These are phyloP conservation scores for Mesembryanthemum crystallinum DNA, from an alignment of 148 eudicot genomes.

Conservation along the genomic window DNA sequence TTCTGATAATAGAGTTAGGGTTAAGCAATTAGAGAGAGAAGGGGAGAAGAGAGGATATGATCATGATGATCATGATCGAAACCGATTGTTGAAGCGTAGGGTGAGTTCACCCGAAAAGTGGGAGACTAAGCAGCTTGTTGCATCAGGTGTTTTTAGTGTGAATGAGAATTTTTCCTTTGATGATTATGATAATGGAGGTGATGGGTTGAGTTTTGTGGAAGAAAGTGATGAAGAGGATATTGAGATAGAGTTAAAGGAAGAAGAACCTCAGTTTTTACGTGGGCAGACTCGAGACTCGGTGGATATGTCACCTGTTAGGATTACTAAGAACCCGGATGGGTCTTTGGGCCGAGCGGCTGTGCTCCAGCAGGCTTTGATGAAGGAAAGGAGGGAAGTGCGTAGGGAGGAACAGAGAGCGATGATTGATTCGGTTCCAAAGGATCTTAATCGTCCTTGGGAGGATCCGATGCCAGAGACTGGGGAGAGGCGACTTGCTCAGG, in stretches of 20 bases:
- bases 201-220: slow-evolving; percentile 68
- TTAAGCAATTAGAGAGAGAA: slow-evolving; percentile 29
- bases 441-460: slow-evolving; percentile 97
- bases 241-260: slow-evolving; percentile 87
- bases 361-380: slow-evolving; percentile 68
- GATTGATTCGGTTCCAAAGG: slow-evolving; percentile 92
- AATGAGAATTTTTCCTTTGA: slow-evolving; percentile 68
- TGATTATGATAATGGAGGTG: slow-evolving; percentile 46
- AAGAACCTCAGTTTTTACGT: slow-evolving; percentile 75
- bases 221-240: slow-evolving; percentile 86
- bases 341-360: slow-evolving; percentile 93
- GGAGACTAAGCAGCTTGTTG: slow-evolving; percentile 86
- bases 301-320: slow-evolving; percentile 90
- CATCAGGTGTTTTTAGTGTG: slow-evolving; percentile 73
- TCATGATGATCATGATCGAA: not conserved
- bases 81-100: slow-evolving; percentile 53
- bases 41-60: slow-evolving; percentile 9
- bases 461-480: slow-evolving; percentile 98
- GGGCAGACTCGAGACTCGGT: slow-evolving; percentile 72
- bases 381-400: slow-evolving; percentile 88
- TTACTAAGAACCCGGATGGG: slow-evolving; percentile 87
- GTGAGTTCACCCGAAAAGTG: slow-evolving; percentile 89
- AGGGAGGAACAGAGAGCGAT: slow-evolving; percentile 80
- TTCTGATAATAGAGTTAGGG: slow-evolving; percentile 49
- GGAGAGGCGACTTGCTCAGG: slow-evolving; percentile 92